Conservation (phyloP, 176 grass and related monocot species). For the Bromus sterilis region DNA sequence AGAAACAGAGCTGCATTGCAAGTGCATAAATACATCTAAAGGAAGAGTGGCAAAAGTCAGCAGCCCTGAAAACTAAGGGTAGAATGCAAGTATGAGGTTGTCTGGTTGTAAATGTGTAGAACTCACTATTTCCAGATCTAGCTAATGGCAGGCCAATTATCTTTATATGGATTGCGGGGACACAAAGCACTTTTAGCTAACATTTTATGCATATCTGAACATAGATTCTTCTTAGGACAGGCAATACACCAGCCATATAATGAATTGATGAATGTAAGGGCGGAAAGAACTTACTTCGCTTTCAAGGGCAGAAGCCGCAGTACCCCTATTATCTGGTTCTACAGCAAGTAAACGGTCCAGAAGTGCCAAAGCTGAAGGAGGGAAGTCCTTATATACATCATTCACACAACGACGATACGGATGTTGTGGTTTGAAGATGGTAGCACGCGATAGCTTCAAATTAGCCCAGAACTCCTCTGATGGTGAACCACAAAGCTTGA, state of each 20-base stretch:
- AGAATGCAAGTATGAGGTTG: neutral
- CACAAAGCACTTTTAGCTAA: constrained; percentile 5
- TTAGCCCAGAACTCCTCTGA: constrained; percentile 17
- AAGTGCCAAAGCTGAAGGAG: constrained; percentile 65
- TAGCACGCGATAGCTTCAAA: constrained; percentile 12
- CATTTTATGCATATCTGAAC: neutral
- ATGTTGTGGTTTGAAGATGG: constrained; percentile 18
- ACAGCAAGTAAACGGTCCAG: constrained; percentile 80
- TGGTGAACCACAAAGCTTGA: constrained; percentile 14
- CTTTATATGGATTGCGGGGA: neutral
- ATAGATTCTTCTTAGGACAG: neutral
- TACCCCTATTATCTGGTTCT: constrained; percentile 75
- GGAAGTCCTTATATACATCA: constrained; percentile 54
- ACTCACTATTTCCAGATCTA: neutral
- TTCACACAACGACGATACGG: constrained; percentile 7
- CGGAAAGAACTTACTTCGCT: constrained; percentile 59
- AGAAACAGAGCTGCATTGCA: neutral
- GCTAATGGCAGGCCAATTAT: neutral
- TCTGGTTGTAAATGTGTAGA: neutral
- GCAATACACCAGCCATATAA: constrained; percentile 1
- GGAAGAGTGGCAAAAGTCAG: neutral
- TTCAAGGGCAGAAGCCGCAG: constrained; percentile 66
- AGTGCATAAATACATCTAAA: neutral
- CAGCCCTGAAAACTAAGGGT: neutral
- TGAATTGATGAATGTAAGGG: constrained; percentile 12